Conservation (phyloP, 2,329 filamentous ascomycete genomes). For the Cladophialophora psammophila region DNA sequence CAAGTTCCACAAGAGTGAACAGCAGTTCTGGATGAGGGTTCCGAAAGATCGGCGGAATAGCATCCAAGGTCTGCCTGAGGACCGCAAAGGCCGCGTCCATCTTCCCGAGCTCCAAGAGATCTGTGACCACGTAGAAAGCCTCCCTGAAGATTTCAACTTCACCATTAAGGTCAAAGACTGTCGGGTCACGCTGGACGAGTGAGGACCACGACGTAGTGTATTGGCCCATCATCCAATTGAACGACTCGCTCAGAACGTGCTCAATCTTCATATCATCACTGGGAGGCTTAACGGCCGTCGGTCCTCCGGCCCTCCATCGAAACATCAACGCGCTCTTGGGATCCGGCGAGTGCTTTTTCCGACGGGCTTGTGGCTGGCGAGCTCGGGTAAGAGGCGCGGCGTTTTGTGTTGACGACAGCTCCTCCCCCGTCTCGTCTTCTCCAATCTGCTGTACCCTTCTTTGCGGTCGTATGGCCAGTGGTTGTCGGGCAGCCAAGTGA, state of each 20-base stretch:
- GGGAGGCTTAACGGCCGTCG: conserved; percentile 8
- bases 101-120: conserved; percentile 19
- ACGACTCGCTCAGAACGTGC: conserved; percentile 23
- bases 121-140: conserved; percentile 27
- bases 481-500: background rate
- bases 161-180: conserved; percentile 22
- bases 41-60: conserved; percentile 19
- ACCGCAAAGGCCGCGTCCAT: conserved; percentile 25
- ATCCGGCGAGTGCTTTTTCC: background rate
- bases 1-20: conserved; percentile 26
- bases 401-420: background rate
- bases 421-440: background rate
- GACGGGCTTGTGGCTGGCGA: background rate
- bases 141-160: conserved; percentile 27
- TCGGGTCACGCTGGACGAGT: conserved; percentile 12
- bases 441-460: background rate
- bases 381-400: background rate
- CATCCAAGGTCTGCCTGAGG: conserved; percentile 23
- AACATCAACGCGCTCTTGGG: conserved; percentile 8
- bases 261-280: conserved; percentile 26
- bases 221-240: conserved; percentile 28
- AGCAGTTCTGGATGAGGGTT: conserved; percentile 28
- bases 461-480: background rate
- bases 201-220: conserved; percentile 25
- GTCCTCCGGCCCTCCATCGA: conserved; percentile 10